A percentile compares a stretch with the other conserved stretches of the same genome.
Conservation (phyloP, 2,329 filamentous ascomycete species). For the Colletotrichum phormii region DNA sequence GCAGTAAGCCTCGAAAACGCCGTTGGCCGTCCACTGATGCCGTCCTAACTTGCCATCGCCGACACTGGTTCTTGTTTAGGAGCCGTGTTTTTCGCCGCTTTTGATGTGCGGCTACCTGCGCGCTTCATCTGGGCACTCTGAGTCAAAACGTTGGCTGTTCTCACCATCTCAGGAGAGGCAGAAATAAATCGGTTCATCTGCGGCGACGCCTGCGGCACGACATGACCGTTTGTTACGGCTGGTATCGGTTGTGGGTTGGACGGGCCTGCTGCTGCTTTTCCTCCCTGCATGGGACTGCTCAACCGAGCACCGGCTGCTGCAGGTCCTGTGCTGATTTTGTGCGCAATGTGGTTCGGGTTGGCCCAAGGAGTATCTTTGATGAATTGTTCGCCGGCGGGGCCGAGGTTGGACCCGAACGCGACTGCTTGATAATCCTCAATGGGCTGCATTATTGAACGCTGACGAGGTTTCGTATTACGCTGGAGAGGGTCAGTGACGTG, state of each 20-base stretch:
- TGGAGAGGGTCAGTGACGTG: background rate
- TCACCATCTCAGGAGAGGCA: conserved; percentile 35
- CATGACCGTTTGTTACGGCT: conserved; percentile 28
- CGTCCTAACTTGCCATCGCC: conserved; percentile 35
- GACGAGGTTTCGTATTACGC: conserved; percentile 40
- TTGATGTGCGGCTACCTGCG: conserved; percentile 33
- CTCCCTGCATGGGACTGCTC: conserved; percentile 31
- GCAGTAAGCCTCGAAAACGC: conserved; percentile 37
- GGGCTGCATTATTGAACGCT: conserved; percentile 53
- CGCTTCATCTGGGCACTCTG: conserved; percentile 37
- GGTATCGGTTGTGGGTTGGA: conserved; percentile 12
- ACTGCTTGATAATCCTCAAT: conserved; percentile 62
- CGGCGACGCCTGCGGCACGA: conserved; percentile 12
- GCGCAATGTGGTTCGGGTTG: conserved; percentile 83
- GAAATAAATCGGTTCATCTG: conserved; percentile 27
- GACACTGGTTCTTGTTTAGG: conserved; percentile 35
- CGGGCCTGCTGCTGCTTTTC: conserved; percentile 19
- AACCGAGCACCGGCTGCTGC: conserved; percentile 37
- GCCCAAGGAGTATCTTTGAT: conserved; percentile 93
- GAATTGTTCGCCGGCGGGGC: conserved; percentile 85
- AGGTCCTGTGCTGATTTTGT: conserved; percentile 59
- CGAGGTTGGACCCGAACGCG: conserved; percentile 60
- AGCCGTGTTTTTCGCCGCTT: conserved; percentile 34
- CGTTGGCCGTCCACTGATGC: conserved; percentile 28
- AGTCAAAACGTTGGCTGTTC: conserved; percentile 34